phyloP scores from a whole-genome alignment of 768 basidiomycete genomes.

The Jaapia argillacea region DNA sequence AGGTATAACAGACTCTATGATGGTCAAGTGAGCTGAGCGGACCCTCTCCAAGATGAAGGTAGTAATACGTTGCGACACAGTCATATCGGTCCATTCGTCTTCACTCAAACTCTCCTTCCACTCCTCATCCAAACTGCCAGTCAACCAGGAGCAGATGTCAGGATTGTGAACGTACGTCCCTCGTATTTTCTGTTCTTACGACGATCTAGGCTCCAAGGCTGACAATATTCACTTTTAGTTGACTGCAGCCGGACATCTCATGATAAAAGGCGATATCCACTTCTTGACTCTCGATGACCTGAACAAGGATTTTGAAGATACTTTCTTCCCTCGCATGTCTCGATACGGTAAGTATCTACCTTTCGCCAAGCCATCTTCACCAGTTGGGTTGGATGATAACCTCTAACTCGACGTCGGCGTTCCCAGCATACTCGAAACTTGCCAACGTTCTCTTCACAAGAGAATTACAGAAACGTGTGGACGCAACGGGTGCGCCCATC shows the following conservation, averaged over 20 bases:
- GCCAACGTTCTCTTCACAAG: constrained; percentile 12
- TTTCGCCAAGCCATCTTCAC: not conserved
- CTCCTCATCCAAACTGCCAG: constrained; percentile 18
- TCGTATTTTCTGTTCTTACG: too few relatives aligned
- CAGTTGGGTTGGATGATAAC: not conserved
- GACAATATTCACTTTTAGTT: constrained; percentile 10
- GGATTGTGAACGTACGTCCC: constrained; percentile 21
- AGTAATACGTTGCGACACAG: constrained; percentile 9
- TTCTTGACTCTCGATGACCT: constrained; percentile 22
- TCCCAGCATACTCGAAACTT: constrained; percentile 8
- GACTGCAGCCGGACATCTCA: constrained; percentile 7
- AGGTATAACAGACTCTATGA: not conserved
- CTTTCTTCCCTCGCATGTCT: constrained; percentile 8
- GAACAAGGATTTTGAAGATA: constrained; percentile 19
- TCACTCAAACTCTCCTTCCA: constrained; percentile 21
- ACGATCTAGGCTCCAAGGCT: not conserved
- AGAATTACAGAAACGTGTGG: constrained; percentile 15
- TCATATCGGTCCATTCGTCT: constrained; percentile 18
- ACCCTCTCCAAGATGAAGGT: not conserved
- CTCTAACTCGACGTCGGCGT: not conserved
- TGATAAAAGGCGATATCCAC: constrained; percentile 14
- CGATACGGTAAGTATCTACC: constrained; percentile 1
- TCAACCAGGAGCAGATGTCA: constrained; percentile 19
- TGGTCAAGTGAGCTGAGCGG: constrained; percentile 1
- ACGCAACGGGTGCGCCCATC: constrained; percentile 20